Base-by-base conservation (phyloP, 179 eudicot species). In the Silene noctiflora region DNA sequence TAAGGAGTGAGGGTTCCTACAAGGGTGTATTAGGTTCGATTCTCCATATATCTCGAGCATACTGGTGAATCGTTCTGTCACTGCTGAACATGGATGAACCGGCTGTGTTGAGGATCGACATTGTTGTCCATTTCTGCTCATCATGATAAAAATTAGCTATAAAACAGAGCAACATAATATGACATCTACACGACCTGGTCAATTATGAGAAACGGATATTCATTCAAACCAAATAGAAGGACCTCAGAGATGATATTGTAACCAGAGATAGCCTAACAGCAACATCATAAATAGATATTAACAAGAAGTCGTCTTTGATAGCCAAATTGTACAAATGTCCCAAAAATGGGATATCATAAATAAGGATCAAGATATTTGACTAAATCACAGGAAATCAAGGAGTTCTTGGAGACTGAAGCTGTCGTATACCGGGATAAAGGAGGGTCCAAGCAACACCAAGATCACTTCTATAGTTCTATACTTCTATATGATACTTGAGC, bases 41-140 rank as follows among this genome's bases (percentile, higher is more conserved):
- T 72, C 82, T 79, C 96, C 96, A 92, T 80, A 92, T 91, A 76
- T 92, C 97, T 83, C 85, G 79, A 21, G 97, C 96, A 66, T 92
- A 92, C 79, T 92, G 89, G 59, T 88, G 96, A 69, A 92, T 91
- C 0, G 97, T 92, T 80, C 97, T 80, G 83, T 92, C 96, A 56
- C 97, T 92, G 86, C 96, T 92, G 87, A 92, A 92, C 87, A 89
- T 91, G 87, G 59, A 79, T 11, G 97, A 91, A 75, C 97, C 90
- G 3, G 97, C 97, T 21, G 96, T 86, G 82, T 92, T 92, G 83
- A 92, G 77, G 76, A 92, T 92, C 14, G 96, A 92, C 97, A 91
- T 92, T 72, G 77, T 89, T 5, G 96, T 91, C 97, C 97, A 92
- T 74, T 81, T 88, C 97, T 92, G 96, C 82, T 21, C 84, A 80